Percentiles rank a stretch among this genome's conserved stretches.
Evolutionary conservation across 163 green algal genomes (phyloP).

Genomic region (Volvox carteri): DNA sequence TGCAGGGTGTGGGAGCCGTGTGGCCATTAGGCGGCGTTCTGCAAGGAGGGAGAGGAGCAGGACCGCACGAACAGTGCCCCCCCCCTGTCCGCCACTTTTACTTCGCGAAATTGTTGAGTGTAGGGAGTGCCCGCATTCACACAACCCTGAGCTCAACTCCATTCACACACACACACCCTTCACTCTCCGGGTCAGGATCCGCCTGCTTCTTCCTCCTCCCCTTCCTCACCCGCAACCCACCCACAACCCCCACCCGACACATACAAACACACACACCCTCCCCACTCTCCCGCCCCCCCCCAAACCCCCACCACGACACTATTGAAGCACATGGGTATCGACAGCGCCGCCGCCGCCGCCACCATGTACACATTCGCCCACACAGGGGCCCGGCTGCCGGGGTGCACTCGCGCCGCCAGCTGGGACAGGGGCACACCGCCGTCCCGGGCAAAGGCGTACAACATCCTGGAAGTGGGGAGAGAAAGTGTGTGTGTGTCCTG

Average conservation of each 20-base stretch:
- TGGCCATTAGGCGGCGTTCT: no score
- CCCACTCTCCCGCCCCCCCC: neutral
- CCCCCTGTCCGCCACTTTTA: no score
- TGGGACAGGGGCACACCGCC: conserved; percentile 22
- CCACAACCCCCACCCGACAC: neutral
- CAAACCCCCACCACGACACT: neutral
- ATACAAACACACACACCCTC: neutral
- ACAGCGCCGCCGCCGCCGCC: neutral
- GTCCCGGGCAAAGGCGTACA: conserved; percentile 48
- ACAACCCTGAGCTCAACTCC: no score
- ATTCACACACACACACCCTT: no score
- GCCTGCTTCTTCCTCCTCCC: neutral
- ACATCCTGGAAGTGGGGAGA: conserved; percentile 36
- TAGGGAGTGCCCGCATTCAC: no score
- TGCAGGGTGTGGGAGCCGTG: no score
- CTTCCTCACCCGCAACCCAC: neutral
- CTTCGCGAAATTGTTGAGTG: no score
- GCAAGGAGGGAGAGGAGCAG: no score
- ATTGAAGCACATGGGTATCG: conserved; percentile 51
- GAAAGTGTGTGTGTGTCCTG: neutral
- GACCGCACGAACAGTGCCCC: no score
- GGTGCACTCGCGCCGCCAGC: neutral
- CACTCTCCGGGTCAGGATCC: no score
- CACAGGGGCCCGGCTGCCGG: neutral
- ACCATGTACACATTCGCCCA: conserved; percentile 34